Base-by-base conservation (phyloP, 768 basidiomycete species). In the Flagelloscypha sp. region DNA sequence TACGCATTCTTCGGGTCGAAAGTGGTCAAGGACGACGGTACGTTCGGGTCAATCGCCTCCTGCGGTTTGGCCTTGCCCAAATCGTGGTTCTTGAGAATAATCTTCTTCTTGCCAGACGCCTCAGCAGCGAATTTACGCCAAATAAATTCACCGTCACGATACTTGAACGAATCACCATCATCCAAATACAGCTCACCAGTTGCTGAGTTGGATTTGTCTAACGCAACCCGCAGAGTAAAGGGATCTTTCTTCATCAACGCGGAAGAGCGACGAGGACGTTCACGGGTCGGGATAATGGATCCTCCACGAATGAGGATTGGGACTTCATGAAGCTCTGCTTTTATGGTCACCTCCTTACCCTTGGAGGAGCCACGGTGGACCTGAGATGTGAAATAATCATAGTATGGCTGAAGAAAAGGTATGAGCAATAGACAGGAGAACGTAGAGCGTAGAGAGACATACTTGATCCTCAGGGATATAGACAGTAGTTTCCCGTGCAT, bases 101-200 rank as follows among this genome's bases (percentile, higher is more conserved):
- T 59, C 30, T 52, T 56, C 52, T 58, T 62, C 50, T 59, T 63
- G 21, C 50, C 48, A 9, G 56, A 55, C 53, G 68, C 67, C 36
- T 64, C 69, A 17, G 87, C 79, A 17, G 49, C 49, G 50, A 93
- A 87, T 41, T 68, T 63, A 37, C 88, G 78, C 87, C 87, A 93
- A 40, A 95, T 66, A 53, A 86, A 75, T 40, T 89, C 68, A 20
- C 95, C 95, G 5, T 70, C 52, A 39, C 72, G 61, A 57, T 92
- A 79, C 4, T 68, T 62, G 57, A 78, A 98, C 1, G 82, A 74
- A 34, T 82, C 83, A 10, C 95, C 95, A 47, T 98, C 95, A 54
- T 99, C 95, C 37, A 94, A 73, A 59, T 98, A 99, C 24, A 99
- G 68, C 50, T 93, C 86, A 24, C 95, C 95, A 2, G 51, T 54